Conservation (phyloP, 1,139 yeast species). For the Taphrina pruni region DNA sequence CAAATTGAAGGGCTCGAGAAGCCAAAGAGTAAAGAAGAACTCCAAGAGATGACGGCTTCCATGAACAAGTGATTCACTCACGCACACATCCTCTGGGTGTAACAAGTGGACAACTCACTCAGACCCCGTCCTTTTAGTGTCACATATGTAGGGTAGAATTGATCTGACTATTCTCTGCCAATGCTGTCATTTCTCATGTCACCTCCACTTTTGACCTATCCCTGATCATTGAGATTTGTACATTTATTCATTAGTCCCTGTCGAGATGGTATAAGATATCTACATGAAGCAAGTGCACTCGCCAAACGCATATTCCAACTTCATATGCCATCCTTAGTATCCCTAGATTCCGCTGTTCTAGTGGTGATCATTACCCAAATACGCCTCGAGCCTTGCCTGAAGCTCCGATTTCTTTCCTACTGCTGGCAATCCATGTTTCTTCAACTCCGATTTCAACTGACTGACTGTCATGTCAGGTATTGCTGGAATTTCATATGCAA, state of each 20-base stretch:
- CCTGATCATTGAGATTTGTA: not conserved
- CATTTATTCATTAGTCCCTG: not conserved
- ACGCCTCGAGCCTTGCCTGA: conserved; percentile 15
- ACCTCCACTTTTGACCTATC: too few relatives aligned
- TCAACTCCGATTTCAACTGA: conserved; percentile 30
- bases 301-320: too few relatives aligned
- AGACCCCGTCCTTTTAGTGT: too few relatives aligned
- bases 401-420: conserved; percentile 33
- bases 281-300: not conserved
- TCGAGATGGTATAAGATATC: conserved; percentile 4
- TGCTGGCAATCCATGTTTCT: conserved; percentile 19
- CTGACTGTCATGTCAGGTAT: conserved; percentile 37
- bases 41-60: conserved; percentile 27
- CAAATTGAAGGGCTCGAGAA: conserved; percentile 32
- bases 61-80: conserved; percentile 25
- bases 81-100: too few relatives aligned
- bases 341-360: not conserved
- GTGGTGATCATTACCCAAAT: not conserved
- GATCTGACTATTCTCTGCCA: too few relatives aligned
- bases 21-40: conserved; percentile 40
- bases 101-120: too few relatives aligned
- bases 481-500: conserved; percentile 25
- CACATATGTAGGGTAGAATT: too few relatives aligned
- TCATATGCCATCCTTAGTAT: too few relatives aligned
- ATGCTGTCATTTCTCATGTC: too few relatives aligned